Base-by-base conservation (phyloP, 257 asterid genomes). In the Catharanthus roseus region DNA sequence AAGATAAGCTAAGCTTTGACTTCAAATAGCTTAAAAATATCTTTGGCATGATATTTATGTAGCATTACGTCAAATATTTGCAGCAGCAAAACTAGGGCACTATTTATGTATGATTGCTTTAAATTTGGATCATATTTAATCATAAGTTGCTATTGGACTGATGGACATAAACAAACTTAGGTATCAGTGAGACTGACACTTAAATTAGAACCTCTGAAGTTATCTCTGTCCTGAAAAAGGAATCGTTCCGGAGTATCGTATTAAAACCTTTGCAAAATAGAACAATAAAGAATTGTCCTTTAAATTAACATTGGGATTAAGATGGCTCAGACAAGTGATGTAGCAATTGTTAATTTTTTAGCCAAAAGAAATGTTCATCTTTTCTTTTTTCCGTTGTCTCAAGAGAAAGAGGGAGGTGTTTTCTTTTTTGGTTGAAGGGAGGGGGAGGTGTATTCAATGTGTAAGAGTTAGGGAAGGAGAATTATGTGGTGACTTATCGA, bases 261-360 rank as follows among this genome's bases (percentile, higher is more conserved):
- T 34, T 39, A 50, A 8, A 38, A 28, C 21, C 63, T 10, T 38
- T 55, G 29, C 54, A 34, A 19, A 70, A 28, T 68, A 34, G 11
- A 24, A 56, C 31, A 11, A 23, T 33, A 3, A 2, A 26, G n/a
- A 21, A 19, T 53, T 70, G 13, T 24, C 38, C 9, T 19, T 51
- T 51, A 6, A n/a, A 51, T 64, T 21, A n/a, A n/a, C 19, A 4
- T 33, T 58, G 21, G 66, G 68, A 63, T 54, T 79, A 67, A 70
- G 24, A 58, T 56, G 69, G 53, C 61, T 51, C 3, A 51, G 6
- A n/a, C 3, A n/a, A 51, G 11, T 51, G 56, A 3, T 18, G 28
- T 0, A 51, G 16, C 2, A 51, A n/a, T 5, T 19, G 28, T 42
- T 49, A 49, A 8, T 5, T 51, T 51, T 6, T n/a, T 2, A 21